Conservation (phyloP, 345 rosid genomes). For the Pistacia integerrima region DNA sequence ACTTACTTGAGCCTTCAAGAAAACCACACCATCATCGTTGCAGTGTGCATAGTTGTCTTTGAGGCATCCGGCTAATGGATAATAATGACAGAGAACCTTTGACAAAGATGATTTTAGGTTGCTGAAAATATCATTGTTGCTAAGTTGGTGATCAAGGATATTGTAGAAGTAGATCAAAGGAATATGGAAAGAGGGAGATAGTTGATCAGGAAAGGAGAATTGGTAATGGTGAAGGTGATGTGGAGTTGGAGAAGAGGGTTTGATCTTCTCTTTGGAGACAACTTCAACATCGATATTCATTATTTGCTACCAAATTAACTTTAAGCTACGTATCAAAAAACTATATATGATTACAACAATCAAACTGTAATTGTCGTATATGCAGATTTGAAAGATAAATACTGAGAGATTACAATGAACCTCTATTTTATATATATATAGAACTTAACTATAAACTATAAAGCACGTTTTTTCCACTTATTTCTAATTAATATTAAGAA, state of each 20-base stretch:
- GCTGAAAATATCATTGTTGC: conserved; percentile 9
- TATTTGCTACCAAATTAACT: not conserved
- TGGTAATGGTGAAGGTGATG: conserved; percentile 29
- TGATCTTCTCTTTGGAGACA: conserved; percentile 29
- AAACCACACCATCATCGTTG: not conserved
- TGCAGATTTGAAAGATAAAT: no score
- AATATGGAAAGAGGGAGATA: conserved; percentile 33
- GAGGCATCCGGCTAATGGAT: not conserved
- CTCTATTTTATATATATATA: no score
- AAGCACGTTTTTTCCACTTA: no score
- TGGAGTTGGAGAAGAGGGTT: conserved; percentile 45
- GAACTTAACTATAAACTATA: no score
- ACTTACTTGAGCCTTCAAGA: conserved; percentile 7
- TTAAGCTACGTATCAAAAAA: not conserved
- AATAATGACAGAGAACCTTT: not conserved
- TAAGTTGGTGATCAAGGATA: not conserved
- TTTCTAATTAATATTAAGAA: no score
- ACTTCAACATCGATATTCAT: conserved; percentile 32
- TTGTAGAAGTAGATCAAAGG: conserved; percentile 42
- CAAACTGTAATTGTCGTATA: no score
- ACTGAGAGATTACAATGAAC: no score
- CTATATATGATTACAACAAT: no score
- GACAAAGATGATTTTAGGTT: not conserved
- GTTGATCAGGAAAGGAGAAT: conserved; percentile 45
- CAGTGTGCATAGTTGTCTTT: not conserved